A percentile compares a stretch with the other conserved stretches of the same genome.
phyloP scores from a whole-genome alignment of 1,139 yeast species.

The Yamadazyma oceani region DNA sequence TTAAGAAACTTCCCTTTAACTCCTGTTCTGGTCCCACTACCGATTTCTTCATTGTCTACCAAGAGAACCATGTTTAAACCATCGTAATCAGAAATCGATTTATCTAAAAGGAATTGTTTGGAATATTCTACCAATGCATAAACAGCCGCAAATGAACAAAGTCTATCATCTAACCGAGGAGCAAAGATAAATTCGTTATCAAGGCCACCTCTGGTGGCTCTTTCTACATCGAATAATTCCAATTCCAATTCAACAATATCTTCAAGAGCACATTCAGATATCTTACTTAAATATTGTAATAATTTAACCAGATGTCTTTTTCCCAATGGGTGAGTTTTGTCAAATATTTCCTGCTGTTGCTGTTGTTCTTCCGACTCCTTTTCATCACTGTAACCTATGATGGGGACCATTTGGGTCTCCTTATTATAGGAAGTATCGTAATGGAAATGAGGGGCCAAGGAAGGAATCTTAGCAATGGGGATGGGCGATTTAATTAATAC shows the following conservation, averaged over 20 bases:
- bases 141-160: slow-evolving; percentile 63
- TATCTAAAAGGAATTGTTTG: slow-evolving; percentile 19
- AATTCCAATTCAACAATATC: slow-evolving; percentile 59
- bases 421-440: slow-evolving; percentile 49
- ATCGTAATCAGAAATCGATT: slow-evolving; percentile 25
- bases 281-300: slow-evolving; percentile 54
- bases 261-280: slow-evolving; percentile 48
- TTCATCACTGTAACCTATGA: slow-evolving; percentile 42
- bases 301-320: slow-evolving; percentile 52
- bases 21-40: slow-evolving; percentile 43
- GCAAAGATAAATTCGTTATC: slow-evolving; percentile 61
- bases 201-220: slow-evolving; percentile 61
- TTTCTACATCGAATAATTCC: slow-evolving; percentile 65
- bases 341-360: slow-evolving; percentile 1
- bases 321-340: slow-evolving; percentile 28
- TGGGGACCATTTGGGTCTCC: slow-evolving; percentile 65
- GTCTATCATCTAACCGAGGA: slow-evolving; percentile 66
- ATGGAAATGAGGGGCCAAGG: slow-evolving; percentile 69
- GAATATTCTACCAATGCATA: slow-evolving; percentile 47
- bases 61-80: slow-evolving; percentile 44
- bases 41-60: slow-evolving; percentile 46
- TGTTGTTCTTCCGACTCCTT: neutral
- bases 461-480: slow-evolving; percentile 65
- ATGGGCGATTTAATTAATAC: slow-evolving; percentile 56
- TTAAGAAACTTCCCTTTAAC: slow-evolving; percentile 39